Base-by-base conservation (phyloP, 768 basidiomycete species). In the Amylocystis lapponica region DNA sequence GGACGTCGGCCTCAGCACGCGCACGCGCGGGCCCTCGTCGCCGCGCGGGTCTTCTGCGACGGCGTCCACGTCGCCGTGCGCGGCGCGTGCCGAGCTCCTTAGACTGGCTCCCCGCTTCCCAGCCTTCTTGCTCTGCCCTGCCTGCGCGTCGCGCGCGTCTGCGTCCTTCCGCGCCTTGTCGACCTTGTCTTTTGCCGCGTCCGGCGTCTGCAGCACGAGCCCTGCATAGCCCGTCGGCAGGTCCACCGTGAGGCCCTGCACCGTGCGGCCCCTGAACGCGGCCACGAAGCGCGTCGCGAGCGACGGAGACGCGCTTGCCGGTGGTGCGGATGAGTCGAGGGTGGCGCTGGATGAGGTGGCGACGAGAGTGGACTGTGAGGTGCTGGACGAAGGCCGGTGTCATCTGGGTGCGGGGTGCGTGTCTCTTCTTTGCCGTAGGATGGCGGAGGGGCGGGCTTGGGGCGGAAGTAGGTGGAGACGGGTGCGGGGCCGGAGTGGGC, bases 181-280 rank as follows among this genome's bases (percentile, higher is more conserved):
- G 37, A 60, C 47, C 16, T 46, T 44, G 14, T 16, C 43, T 14
- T 42, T 42, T 21, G 27, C 27, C 16, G 33, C 49, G 19, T 54
- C 61, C n/a, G 49, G 54, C 11, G 64, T 56, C 23, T 64, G 66
- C 5, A 92, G 61, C 2, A 90, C 70, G 10, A 89, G 51, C 5
- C 89, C 89, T 0, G 66, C 54, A 54, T 86, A 91, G 0, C 86
- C 86, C 5, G 62, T 54, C 2, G 87, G 88, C 0, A 90, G 50
- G 16, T 67, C 62, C 2, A 87, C 67, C 13, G 69, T 67, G 16
- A 83, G 61, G 1, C 89, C 86, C 33, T 85, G 82, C 30, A 92
- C 69, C 11, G 67, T 70, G n/a, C 89, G 67, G 10, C 89, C 89
- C 3, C 89, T 72, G 62, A 91, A 92, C 0, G 84, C 66, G 10